These are phyloP conservation scores for Coemansia nantahalensis DNA, from an alignment of 192 early-diverging fungal species.

Conservation along the genomic window DNA sequence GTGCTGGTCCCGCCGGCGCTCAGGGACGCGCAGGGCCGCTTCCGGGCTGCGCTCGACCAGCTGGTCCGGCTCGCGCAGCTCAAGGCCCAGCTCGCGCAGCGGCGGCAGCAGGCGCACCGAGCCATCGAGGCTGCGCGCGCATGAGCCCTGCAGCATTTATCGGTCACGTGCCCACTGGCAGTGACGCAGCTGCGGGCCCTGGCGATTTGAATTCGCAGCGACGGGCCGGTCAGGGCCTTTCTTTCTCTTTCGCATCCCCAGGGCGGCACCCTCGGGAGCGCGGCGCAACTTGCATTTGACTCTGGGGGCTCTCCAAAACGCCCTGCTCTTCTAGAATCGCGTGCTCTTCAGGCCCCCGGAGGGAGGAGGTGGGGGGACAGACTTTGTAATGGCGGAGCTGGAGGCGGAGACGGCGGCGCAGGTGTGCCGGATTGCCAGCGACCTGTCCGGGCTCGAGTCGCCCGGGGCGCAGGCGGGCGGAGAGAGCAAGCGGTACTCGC, in stretches of 20 bases:
- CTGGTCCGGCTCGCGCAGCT: constrained; percentile 33
- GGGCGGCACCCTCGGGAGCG: too few relatives aligned
- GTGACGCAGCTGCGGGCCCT: too few relatives aligned
- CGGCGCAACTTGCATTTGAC: too few relatives aligned
- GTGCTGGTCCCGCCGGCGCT: constrained; percentile 49
- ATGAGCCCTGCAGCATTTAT: background rate
- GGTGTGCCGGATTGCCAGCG: constrained; percentile 37
- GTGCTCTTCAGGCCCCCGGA: too few relatives aligned
- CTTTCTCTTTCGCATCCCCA: too few relatives aligned
- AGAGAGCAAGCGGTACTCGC: constrained; percentile 8
- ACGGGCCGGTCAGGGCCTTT: too few relatives aligned
- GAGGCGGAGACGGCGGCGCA: constrained; percentile 25
- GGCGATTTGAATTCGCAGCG: too few relatives aligned
- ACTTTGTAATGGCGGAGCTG: constrained; percentile 19
- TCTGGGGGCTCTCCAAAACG: too few relatives aligned
- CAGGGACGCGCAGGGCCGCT: constrained; percentile 40
- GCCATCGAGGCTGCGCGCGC: background rate
- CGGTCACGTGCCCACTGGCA: too few relatives aligned
- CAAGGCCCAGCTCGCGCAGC: constrained; percentile 1
- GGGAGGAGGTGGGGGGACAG: too few relatives aligned
- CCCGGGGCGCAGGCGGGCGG: constrained; percentile 3
- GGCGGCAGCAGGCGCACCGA: background rate
- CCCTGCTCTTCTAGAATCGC: too few relatives aligned
- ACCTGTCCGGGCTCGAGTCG: constrained; percentile 22
- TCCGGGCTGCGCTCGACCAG: constrained; percentile 21